Evolutionary conservation across 2,329 filamentous ascomycete species (phyloP).

Genomic region (Botrytis tulipae): DNA sequence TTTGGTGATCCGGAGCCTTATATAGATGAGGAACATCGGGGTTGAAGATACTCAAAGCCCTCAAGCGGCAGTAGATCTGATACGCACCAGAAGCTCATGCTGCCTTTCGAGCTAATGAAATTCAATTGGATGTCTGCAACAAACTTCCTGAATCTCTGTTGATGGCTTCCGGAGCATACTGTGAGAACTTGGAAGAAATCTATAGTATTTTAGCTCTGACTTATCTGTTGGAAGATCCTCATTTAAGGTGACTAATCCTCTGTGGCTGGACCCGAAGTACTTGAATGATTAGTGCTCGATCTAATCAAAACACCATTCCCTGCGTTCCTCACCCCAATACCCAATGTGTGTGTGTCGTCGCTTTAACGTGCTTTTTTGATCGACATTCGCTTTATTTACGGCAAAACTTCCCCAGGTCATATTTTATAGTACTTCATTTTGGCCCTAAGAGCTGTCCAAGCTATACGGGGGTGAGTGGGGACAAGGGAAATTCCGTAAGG

Average conservation of each 20-base stretch:
- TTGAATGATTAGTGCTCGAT: background rate
- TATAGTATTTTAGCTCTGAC: background rate
- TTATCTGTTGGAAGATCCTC: background rate
- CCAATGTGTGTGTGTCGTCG: background rate
- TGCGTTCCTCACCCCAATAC: background rate
- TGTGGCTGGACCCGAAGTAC: background rate
- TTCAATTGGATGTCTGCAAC: background rate
- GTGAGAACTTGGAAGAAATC: background rate
- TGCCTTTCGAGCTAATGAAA: background rate
- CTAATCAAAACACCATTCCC: too few species aligned
- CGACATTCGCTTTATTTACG: background rate
- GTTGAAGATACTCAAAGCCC: background rate
- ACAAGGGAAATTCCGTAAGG: background rate
- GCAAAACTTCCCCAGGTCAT: background rate
- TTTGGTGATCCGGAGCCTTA: background rate
- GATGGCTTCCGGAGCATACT: background rate
- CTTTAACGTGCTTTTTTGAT: background rate
- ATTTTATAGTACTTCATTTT: background rate
- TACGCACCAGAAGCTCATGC: background rate
- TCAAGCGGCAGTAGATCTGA: background rate
- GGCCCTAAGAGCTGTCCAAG: background rate
- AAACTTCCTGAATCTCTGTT: background rate
- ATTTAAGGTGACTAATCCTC: background rate
- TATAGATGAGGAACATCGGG: background rate
- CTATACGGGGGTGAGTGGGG: background rate